A percentile compares a stretch with the other conserved stretches of the same genome.
These are phyloP conservation scores for Ascochyta fabae DNA, from an alignment of 2,329 filamentous ascomycete species.

Conservation along the genomic window DNA sequence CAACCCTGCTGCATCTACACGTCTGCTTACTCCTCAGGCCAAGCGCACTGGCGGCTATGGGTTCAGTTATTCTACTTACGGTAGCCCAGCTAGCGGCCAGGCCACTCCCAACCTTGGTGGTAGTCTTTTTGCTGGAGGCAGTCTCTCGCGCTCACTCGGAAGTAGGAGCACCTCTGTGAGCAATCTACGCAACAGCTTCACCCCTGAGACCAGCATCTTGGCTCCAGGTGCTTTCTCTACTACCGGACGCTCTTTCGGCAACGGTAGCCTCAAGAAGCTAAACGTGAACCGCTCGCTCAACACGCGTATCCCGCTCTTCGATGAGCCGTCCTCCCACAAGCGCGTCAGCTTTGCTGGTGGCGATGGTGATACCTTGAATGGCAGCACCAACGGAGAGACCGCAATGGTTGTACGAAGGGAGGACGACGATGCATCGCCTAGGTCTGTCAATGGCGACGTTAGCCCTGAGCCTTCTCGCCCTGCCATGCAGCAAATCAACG, in stretches of 20 bases:
- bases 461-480: constrained; percentile 53
- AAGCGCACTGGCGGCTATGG: constrained; percentile 78
- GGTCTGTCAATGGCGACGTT: constrained; percentile 53
- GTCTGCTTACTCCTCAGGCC: constrained; percentile 77
- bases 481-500: constrained; percentile 75
- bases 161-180: constrained; percentile 85
- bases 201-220: constrained; percentile 83
- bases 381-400: constrained; percentile 50
- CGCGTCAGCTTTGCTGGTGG: constrained; percentile 86
- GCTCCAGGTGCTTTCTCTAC: constrained; percentile 84
- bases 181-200: constrained; percentile 82
- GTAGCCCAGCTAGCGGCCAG: constrained; percentile 70
- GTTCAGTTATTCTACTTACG: constrained; percentile 91
- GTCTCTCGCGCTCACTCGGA: constrained; percentile 72
- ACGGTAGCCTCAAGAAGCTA: constrained; percentile 79
- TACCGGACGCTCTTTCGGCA: constrained; percentile 52
- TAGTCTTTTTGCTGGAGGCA: constrained; percentile 56
- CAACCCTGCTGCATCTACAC: constrained; percentile 78
- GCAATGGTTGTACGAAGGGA: constrained; percentile 61
- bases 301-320: constrained; percentile 67
- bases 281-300: constrained; percentile 89
- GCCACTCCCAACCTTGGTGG: constrained; percentile 73
- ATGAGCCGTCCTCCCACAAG: constrained; percentile 64
- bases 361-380: constrained; percentile 52
- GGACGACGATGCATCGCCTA: constrained; percentile 59